These are phyloP conservation scores for Austroboletus niveus DNA, from an alignment of 1,284 basidiomycete species.

Conservation along the genomic window DNA sequence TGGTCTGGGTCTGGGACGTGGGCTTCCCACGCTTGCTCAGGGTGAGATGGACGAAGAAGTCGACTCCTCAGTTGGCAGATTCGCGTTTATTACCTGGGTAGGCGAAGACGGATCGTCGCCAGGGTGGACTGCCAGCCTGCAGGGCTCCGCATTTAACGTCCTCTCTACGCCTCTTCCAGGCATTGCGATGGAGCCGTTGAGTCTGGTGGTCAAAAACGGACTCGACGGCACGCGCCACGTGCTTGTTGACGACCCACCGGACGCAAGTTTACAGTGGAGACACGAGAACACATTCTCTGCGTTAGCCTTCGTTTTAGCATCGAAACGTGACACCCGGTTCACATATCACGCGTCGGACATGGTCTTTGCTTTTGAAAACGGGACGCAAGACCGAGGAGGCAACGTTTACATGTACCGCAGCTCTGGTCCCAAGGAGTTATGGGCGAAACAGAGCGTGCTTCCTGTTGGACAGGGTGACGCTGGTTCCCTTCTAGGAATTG, in stretches of 20 bases:
- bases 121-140: constrained; percentile 36
- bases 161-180: constrained; percentile 67
- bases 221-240: constrained; percentile 81
- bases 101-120: constrained; percentile 46
- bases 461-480: constrained; percentile 64
- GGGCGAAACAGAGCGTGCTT: constrained; percentile 78
- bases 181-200: constrained; percentile 34
- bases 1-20: constrained; percentile 57
- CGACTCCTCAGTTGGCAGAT: constrained; percentile 66
- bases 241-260: constrained; percentile 33
- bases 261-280: constrained; percentile 50
- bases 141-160: constrained; percentile 46
- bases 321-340: constrained; percentile 87
- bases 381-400: constrained; percentile 59
- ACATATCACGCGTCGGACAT: constrained; percentile 61
- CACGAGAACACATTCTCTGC: constrained; percentile 85
- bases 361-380: constrained; percentile 82
- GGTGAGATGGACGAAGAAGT: constrained; percentile 86
- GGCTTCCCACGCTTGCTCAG: constrained; percentile 72
- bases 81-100: constrained; percentile 64
- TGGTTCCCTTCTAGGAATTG: constrained; percentile 81
- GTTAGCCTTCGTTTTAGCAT: constrained; percentile 90
- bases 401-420: constrained; percentile 85
- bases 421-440: constrained; percentile 45
- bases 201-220: constrained; percentile 71